These are phyloP conservation scores for Thymus quinquecostatus DNA, from an alignment of 257 asterid species.

Conservation along the genomic window DNA sequence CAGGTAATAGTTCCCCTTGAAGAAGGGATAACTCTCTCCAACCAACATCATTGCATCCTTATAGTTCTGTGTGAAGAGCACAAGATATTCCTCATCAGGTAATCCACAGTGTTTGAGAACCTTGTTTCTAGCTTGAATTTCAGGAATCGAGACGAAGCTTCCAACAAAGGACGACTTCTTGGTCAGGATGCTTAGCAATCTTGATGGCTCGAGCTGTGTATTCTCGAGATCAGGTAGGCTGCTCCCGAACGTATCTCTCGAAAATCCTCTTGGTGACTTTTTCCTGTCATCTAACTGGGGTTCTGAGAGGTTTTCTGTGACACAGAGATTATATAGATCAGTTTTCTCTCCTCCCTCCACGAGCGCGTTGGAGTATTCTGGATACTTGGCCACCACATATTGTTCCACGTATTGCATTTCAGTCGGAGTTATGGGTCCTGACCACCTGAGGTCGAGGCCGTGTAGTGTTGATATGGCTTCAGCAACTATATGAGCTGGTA, in stretches of 20 bases:
- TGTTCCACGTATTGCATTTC: slow-evolving; percentile 85
- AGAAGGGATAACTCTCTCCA: slow-evolving; percentile 83
- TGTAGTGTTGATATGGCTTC: slow-evolving; percentile 89
- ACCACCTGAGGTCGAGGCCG: slow-evolving; percentile 86
- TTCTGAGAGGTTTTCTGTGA: slow-evolving; percentile 55
- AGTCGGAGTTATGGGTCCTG: slow-evolving; percentile 87
- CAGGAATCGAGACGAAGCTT: slow-evolving; percentile 80
- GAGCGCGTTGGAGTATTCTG: slow-evolving; percentile 76
- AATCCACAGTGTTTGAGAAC: slow-evolving; percentile 80
- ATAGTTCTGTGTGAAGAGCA: slow-evolving; percentile 53
- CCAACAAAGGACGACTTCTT: slow-evolving; percentile 66
- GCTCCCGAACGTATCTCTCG: slow-evolving; percentile 42
- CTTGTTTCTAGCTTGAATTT: slow-evolving; percentile 81
- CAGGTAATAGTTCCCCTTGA: slow-evolving; percentile 73
- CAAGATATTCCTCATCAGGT: slow-evolving; percentile 72
- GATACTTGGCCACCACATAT: slow-evolving; percentile 81
- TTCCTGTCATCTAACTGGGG: slow-evolving; percentile 46
- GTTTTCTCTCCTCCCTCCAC: slow-evolving; percentile 76
- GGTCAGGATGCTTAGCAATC: slow-evolving; percentile 65
- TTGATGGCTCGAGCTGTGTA: slow-evolving; percentile 74
- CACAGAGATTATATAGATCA: slow-evolving; percentile 64
- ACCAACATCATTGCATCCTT: slow-evolving; percentile 79
- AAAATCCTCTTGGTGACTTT: slow-evolving; percentile 54
- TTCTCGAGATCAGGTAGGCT: slow-evolving; percentile 62
- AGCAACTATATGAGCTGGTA: slow-evolving; percentile 86